phyloP scores from a whole-genome alignment of 2,329 filamentous ascomycete species.

The Delphinella strobiligena region DNA sequence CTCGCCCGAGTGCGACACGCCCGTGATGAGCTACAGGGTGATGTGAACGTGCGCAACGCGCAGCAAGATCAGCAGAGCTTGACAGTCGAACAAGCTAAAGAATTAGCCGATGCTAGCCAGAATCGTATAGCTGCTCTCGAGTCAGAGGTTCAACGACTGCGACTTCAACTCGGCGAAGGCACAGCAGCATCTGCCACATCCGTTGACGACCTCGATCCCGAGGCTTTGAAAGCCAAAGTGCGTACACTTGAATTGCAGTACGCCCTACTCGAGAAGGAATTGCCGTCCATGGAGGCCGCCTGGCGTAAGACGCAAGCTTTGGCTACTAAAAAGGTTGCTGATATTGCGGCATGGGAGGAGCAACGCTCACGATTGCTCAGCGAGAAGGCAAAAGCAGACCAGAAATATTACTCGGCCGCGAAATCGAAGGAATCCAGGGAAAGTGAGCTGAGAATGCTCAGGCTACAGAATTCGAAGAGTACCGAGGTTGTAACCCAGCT shows the following conservation, averaged over 20 bases:
- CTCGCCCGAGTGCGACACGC: constrained; percentile 72
- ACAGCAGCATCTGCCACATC: constrained; percentile 17
- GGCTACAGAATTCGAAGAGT: constrained; percentile 75
- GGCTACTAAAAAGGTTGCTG: constrained; percentile 76
- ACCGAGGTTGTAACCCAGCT: constrained; percentile 87
- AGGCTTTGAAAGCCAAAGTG: constrained; percentile 64
- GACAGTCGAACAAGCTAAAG: constrained; percentile 62
- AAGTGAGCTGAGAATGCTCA: constrained; percentile 64
- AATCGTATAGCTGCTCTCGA: constrained; percentile 73
- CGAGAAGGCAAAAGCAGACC: constrained; percentile 92
- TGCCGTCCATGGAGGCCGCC: constrained; percentile 79
- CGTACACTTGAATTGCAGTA: constrained; percentile 68
- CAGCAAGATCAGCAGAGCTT: constrained; percentile 64
- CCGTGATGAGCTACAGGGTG: constrained; percentile 75
- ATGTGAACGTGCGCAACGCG: constrained; percentile 67
- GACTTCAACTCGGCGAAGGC: constrained; percentile 40
- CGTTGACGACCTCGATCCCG: constrained; percentile 48
- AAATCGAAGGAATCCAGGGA: constrained; percentile 83
- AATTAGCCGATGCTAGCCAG: constrained; percentile 67
- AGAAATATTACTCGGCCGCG: constrained; percentile 90
- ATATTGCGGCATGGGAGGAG: constrained; percentile 65
- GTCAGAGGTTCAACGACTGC: constrained; percentile 64
- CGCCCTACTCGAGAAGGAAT: constrained; percentile 70
- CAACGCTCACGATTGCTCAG: constrained; percentile 60
- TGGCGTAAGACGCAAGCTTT: constrained; percentile 81